Base-by-base conservation (phyloP, 805 yeast genomes). In the Diddensiella transvaalensis region DNA sequence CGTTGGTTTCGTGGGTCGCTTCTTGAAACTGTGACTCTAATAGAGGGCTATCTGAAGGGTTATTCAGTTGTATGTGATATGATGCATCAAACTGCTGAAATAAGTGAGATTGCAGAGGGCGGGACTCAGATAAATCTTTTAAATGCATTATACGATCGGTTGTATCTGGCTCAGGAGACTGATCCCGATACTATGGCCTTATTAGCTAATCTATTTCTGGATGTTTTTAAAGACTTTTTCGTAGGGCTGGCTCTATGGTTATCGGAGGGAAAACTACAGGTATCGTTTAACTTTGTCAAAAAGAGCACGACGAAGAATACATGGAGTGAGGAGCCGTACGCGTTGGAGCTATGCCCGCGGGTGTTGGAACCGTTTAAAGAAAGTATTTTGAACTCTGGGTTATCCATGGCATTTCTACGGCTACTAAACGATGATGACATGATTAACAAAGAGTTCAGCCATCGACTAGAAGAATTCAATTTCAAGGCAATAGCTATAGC, bases 201-300 rank as follows among this genome's bases (percentile, higher is more conserved):
- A 8, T 24, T 41, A 19, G 29, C 21, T 15, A 35, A 17, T 18
- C 13, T 46, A 11, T 41, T 46, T 18, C 4, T 22, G 10, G 29
- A 35, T n/a, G 46, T 46, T 13, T 35, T 46, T 24, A 17, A 32
- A 8, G 46, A 46, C 40, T 46, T 32, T 40, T 26, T 46, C 23
- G 32, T 21, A 10, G 22, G n/a, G 3, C 35, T 40, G 37, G 26
- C n/a, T 11, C 17, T 29, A 3, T 44, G 48, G 48, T 42, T 47
- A 18, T 42, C 4, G n/a, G 5, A 19, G 10, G 44, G 44, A 23
- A 22, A 40, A 24, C 23, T 38, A 6, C 13, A 6, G 10, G 6
- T 13, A 13, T 26, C 32, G 13, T 26, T 26, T 26, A 8, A 13
- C 32, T 13, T 26, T 13, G 32, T 26, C 13, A 26, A 8, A 8